Conservation (phyloP, 225 moss, liverwort and hornwort species). For the Polytrichum commune region DNA sequence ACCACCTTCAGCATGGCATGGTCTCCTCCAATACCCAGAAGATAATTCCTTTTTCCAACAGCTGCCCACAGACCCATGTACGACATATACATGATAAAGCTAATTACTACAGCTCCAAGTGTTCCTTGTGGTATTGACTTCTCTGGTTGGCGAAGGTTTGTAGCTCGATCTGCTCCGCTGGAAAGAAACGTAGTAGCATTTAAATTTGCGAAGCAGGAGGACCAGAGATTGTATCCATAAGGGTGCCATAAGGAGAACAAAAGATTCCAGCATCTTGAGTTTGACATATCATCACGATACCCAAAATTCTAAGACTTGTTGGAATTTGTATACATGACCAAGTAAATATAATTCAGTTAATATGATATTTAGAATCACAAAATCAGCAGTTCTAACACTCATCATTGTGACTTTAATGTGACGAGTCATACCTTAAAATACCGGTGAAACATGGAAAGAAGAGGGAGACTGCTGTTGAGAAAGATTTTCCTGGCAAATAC, state of each 20-base stretch:
- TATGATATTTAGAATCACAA: too few species aligned
- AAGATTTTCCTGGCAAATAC: slow-evolving; percentile 43
- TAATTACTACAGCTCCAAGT: slow-evolving; percentile 56
- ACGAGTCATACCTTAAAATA: slow-evolving; percentile 49
- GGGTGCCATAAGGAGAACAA: too few species aligned
- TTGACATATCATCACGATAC: too few species aligned
- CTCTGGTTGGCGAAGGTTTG: slow-evolving; percentile 49
- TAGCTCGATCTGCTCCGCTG: slow-evolving; percentile 73
- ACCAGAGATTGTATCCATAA: too few species aligned
- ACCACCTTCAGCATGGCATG: slow-evolving; percentile 46
- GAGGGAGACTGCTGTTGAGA: slow-evolving; percentile 53
- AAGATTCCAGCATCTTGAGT: too few species aligned
- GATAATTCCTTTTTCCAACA: slow-evolving; percentile 58
- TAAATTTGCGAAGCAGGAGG: too few species aligned
- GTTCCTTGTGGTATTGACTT: slow-evolving; percentile 62
- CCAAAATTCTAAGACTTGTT: too few species aligned
- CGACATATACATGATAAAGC: slow-evolving; percentile 55
- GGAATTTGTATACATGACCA: too few species aligned
- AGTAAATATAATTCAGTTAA: too few species aligned
- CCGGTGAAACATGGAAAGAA: slow-evolving; percentile 79
- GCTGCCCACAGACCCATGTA: slow-evolving; percentile 75
- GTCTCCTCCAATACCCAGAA: slow-evolving; percentile 38
- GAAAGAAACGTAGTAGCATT: background rate
- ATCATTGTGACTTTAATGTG: too few species aligned
- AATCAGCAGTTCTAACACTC: too few species aligned